Base-by-base conservation (phyloP, 768 basidiomycete species). In the Tulasnella sp. region DNA sequence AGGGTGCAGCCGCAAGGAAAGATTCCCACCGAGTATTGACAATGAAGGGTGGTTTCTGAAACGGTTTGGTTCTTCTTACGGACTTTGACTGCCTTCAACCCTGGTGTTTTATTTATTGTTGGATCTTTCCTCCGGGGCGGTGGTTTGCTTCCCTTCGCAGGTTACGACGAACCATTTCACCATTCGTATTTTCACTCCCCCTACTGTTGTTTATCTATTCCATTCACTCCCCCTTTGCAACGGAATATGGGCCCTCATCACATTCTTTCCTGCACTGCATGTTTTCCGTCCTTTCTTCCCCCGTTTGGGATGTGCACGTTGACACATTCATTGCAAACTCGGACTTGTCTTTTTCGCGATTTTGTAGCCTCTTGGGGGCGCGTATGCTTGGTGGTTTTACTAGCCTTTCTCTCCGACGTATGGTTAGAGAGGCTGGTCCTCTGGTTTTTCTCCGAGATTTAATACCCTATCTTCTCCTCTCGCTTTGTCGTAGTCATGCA, bases 11-110 rank as follows among this genome's bases (percentile, higher is more conserved):
- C 46, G 46, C 29, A 25, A 48, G 34, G 46, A 48, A 32, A 25
- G 34, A 48, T 25, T 32, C 29, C 27, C 46, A 48, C 25, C 46
- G 21, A 5, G 46, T 48, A 32, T 32, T 48, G 19, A 48, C 27
- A 14, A 25, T 48, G 27, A 48, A 48, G 34, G 46, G 46, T 48
- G 46, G 46, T 17, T 48, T 48, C 46, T 48, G 46, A 48, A 29
- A 37, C 36, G 46, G 46, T 29, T 48, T 32, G 25, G 19, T 27
- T 48, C 34, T 25, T 48, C 34, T 48, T 29, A 29, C 25, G 8
- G 14, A 15, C 12, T 48, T 48, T 48, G 46, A 32, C 21, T 31
- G 46, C 46, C 19, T 45, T 45, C 19, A 14, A 5, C 43, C 43
- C 43, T 8, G 46, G 46, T 48, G 46, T 48, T 32, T 48, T 48